Base-by-base conservation (phyloP, 148 eudicot genomes). In the Diospyros lotus region DNA sequence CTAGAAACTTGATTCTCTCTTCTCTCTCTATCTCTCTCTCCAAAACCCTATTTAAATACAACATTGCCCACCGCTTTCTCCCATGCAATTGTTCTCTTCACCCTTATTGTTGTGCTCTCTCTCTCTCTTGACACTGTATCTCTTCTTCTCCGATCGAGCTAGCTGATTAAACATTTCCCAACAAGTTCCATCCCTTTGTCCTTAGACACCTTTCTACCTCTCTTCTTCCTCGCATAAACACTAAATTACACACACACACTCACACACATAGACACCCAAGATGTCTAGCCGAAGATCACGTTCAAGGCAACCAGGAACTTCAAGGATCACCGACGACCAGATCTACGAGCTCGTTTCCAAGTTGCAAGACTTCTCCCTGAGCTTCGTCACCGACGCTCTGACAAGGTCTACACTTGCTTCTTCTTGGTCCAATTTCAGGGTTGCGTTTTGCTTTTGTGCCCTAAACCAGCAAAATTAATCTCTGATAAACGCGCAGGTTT, bases 351-450 rank as follows among this genome's bases (percentile, higher is more conserved):
- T 91, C 70, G 88, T 91, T 69, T 80, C 88, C 77, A 89, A 89
- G 78, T 80, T 91, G 77, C 96, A 89, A 54, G 88, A 67, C 93
- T 89, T 80, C 89, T 91, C 43, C 93, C 96, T 58, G 93, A 91
- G 79, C 85, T 89, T 59, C 28, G 28, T 28, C 28, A 28, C 28
- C 28, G 28, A 0, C 0, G 28, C 28, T 28, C 28, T 28, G 28
- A 28, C 28, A 28, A 28, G 28, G 28, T 28, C 28, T 28, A 28
- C 28, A 28, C 28, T 28, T 28, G 28, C 28, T 28, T 28, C 28
- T 28, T 28, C 28, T 28, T 28, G 28, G 28, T 28, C 28, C 28
- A 28, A 28, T 28, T 28, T 28, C 28, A 28, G 28, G 28, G 28
- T 28, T 28, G 28, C 28, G 28, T 28, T 28, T 28, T 28, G 28